Percentiles rank a stretch among this genome's conserved stretches.
Conservation (phyloP, 306 rosid species). For the Sicyos edulis region DNA sequence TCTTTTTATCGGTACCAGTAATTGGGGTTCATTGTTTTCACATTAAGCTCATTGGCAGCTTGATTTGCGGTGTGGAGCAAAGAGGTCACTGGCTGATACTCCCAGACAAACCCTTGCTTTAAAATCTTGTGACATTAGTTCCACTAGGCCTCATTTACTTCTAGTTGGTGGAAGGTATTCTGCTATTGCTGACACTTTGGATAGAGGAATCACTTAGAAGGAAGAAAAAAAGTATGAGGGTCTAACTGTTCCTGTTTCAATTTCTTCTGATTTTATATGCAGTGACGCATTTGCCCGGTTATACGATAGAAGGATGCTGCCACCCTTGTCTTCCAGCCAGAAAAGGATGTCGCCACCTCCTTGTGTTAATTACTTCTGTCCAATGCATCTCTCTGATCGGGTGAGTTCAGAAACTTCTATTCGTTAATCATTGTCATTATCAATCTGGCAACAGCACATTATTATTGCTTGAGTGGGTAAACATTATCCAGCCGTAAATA, state of each 20-base stretch:
- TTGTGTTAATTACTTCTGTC: constrained; percentile 92
- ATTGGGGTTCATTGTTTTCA: constrained; percentile 30
- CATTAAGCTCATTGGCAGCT: constrained; percentile 55
- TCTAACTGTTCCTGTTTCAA: constrained; percentile 11
- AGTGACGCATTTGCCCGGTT: constrained; percentile 97
- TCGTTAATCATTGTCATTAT: not conserved
- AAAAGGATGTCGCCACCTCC: constrained; percentile 77
- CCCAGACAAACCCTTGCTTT: constrained; percentile 76
- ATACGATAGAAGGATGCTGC: constrained; percentile 95
- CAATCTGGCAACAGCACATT: not conserved
- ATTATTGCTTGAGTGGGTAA: not conserved
- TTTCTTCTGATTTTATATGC: constrained; percentile 31
- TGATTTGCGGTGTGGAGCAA: constrained; percentile 90
- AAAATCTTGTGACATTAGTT: constrained; percentile 88
- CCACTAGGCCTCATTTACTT: constrained; percentile 85
- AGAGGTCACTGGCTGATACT: constrained; percentile 85
- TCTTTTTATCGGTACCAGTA: constrained; percentile 6
- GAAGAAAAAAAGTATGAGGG: not conserved
- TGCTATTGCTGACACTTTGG: constrained; percentile 21
- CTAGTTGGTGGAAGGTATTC: constrained; percentile 95
- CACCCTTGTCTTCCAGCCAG: constrained; percentile 65
- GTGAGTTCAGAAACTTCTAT: constrained; percentile 45
- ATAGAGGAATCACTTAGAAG: not conserved
- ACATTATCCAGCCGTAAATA: not conserved
- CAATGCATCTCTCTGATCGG: constrained; percentile 93